Percentiles rank a stretch among this genome's conserved stretches.
Evolutionary conservation across 73 alveolate species (phyloP).

Genomic region (Paraurostyla sp.): DNA sequence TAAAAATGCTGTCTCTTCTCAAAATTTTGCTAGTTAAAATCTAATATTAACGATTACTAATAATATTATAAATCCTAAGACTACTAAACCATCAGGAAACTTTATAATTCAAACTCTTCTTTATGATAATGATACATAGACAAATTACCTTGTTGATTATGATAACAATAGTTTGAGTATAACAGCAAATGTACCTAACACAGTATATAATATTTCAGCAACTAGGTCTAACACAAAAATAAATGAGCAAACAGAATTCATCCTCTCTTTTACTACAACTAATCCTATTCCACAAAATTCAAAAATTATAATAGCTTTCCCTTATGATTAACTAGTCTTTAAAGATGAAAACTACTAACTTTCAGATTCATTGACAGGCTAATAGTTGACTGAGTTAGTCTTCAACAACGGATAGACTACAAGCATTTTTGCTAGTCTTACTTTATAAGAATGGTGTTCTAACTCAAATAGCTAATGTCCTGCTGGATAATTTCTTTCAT

Average conservation of each 20-base stretch:
- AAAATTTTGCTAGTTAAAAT: slow-evolving; percentile 3
- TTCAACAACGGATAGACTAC: background rate
- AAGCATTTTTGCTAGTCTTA: background rate
- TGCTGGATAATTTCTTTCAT: background rate
- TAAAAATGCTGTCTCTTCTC: background rate
- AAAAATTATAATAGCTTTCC: background rate
- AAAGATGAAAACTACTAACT: background rate
- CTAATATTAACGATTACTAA: background rate
- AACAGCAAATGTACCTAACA: slow-evolving; percentile 11
- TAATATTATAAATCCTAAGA: background rate
- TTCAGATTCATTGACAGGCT: background rate
- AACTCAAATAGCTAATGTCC: background rate
- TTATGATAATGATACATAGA: background rate
- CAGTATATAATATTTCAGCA: background rate
- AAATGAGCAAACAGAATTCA: background rate
- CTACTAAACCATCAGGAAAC: background rate
- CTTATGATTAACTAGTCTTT: background rate
- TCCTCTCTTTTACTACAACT: background rate
- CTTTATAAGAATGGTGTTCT: slow-evolving; percentile 23
- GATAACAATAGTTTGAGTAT: background rate
- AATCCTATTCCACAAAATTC: slow-evolving; percentile 19
- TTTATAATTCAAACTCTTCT: background rate
- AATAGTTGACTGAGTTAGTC: background rate
- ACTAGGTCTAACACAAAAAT: background rate
- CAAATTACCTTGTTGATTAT: background rate